Percentiles rank a stretch among this genome's conserved stretches.
These are phyloP conservation scores for Russula sp. DNA, from an alignment of 768 basidiomycete genomes.

Conservation along the genomic window DNA sequence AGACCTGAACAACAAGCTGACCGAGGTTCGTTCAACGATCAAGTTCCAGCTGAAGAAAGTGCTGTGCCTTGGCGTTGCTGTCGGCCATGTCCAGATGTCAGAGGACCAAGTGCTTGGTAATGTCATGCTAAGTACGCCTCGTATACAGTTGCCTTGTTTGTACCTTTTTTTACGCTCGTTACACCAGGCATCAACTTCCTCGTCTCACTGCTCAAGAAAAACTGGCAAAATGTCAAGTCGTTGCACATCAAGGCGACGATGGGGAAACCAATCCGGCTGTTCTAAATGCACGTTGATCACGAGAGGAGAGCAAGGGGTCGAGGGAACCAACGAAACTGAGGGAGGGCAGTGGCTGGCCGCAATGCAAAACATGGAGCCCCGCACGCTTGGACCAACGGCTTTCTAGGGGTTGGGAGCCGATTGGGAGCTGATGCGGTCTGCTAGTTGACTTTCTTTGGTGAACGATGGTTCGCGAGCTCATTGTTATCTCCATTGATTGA, in stretches of 20 bases:
- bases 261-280: conserved; percentile 96
- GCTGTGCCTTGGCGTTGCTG: conserved; percentile 96
- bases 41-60: conserved; percentile 99
- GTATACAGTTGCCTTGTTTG: neutral
- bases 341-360: conserved; percentile 31
- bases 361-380: conserved; percentile 65
- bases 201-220: conserved; percentile 98
- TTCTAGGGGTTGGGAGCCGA: conserved; percentile 56
- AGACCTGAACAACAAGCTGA: conserved; percentile 84
- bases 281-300: conserved; percentile 42
- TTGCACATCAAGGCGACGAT: conserved; percentile 98
- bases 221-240: conserved; percentile 99
- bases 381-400: conserved; percentile 22
- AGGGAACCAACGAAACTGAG: conserved; percentile 24
- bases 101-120: conserved; percentile 96
- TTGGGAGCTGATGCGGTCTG: conserved; percentile 77
- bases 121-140: conserved; percentile 84
- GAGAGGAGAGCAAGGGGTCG: conserved; percentile 18
- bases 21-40: conserved; percentile 96
- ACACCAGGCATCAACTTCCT: conserved; percentile 94
- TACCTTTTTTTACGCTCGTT: neutral
- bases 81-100: conserved; percentile 95
- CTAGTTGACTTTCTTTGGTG: conserved; percentile 15
- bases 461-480: neutral
- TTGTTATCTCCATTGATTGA: neutral